These are phyloP conservation scores for Phytopythium vexans DNA, from an alignment of 352 stramenopile genomes.

Conservation along the genomic window DNA sequence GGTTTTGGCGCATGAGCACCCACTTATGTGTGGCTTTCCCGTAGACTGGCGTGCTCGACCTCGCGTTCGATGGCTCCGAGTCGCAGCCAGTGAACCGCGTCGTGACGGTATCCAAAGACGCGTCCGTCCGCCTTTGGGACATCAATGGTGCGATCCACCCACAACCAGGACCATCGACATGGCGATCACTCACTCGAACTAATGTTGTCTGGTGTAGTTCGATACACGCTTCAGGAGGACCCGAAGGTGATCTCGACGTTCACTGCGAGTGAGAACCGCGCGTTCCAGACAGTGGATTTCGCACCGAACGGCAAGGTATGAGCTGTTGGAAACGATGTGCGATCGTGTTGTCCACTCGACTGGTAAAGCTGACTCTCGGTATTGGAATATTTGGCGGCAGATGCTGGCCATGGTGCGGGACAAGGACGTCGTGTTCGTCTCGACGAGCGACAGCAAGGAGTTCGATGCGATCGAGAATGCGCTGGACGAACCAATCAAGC, in stretches of 20 bases:
- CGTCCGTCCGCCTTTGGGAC: slow-evolving; percentile 71
- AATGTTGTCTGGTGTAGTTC: slow-evolving; percentile 29
- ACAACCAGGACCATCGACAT: too few species aligned
- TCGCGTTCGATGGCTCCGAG: slow-evolving; percentile 76
- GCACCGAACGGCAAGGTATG: slow-evolving; percentile 64
- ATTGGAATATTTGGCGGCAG: slow-evolving; percentile 11
- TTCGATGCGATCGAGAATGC: slow-evolving; percentile 48
- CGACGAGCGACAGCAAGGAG: slow-evolving; percentile 42
- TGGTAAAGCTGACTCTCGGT: background rate
- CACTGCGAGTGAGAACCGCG: slow-evolving; percentile 43
- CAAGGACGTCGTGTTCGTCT: slow-evolving; percentile 59
- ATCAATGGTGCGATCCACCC: slow-evolving; percentile 60
- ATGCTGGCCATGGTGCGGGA: slow-evolving; percentile 53
- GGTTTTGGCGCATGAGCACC: background rate
- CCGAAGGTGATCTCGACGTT: slow-evolving; percentile 67
- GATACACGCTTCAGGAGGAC: slow-evolving; percentile 76
- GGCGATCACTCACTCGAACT: too few species aligned
- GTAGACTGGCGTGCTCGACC: slow-evolving; percentile 70
- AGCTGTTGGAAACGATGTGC: background rate
- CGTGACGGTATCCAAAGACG: slow-evolving; percentile 77
- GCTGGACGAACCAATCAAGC: slow-evolving; percentile 64
- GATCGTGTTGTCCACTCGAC: background rate
- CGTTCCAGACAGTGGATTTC: slow-evolving; percentile 61
- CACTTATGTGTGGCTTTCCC: slow-evolving; percentile 2
- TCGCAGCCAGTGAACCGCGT: slow-evolving; percentile 65